These are phyloP conservation scores for Rossbeevera mucosa DNA, from an alignment of 768 basidiomycete species.

Conservation along the genomic window DNA sequence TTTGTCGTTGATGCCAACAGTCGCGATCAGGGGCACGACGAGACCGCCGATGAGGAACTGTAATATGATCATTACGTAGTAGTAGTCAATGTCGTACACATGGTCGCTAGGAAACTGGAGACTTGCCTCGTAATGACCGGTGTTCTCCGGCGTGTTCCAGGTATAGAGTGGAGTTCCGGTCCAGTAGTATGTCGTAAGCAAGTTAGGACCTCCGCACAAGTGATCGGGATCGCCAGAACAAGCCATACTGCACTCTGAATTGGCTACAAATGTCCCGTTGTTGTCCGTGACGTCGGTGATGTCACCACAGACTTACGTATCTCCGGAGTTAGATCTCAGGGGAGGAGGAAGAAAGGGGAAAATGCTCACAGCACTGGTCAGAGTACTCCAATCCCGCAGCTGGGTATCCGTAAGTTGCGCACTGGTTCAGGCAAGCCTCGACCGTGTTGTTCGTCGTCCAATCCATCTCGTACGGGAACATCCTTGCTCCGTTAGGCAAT, in stretches of 20 bases:
- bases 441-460: slow-evolving; percentile 61
- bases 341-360: neutral
- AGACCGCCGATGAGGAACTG: slow-evolving; percentile 53
- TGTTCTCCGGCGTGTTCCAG: slow-evolving; percentile 65
- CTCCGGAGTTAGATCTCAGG: neutral
- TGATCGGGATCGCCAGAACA: slow-evolving; percentile 71
- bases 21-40: slow-evolving; percentile 69
- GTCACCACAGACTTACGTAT: slow-evolving; percentile 65
- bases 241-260: slow-evolving; percentile 41
- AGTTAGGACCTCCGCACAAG: slow-evolving; percentile 57
- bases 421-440: slow-evolving; percentile 60
- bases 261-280: slow-evolving; percentile 29
- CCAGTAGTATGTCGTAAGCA: slow-evolving; percentile 54
- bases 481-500: slow-evolving; percentile 34
- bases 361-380: slow-evolving; percentile 64
- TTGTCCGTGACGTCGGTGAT: slow-evolving; percentile 43
- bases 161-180: slow-evolving; percentile 44
- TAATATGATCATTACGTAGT: too few species aligned
- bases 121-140: slow-evolving; percentile 65
- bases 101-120: neutral
- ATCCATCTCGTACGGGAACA: slow-evolving; percentile 61
- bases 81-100: neutral
- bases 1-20: slow-evolving; percentile 77
- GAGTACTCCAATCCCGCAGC: slow-evolving; percentile 69
- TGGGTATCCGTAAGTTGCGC: slow-evolving; percentile 66